phyloP scores from a whole-genome alignment of 108 stramenopile genomes.

The Cyclotella atomus region DNA sequence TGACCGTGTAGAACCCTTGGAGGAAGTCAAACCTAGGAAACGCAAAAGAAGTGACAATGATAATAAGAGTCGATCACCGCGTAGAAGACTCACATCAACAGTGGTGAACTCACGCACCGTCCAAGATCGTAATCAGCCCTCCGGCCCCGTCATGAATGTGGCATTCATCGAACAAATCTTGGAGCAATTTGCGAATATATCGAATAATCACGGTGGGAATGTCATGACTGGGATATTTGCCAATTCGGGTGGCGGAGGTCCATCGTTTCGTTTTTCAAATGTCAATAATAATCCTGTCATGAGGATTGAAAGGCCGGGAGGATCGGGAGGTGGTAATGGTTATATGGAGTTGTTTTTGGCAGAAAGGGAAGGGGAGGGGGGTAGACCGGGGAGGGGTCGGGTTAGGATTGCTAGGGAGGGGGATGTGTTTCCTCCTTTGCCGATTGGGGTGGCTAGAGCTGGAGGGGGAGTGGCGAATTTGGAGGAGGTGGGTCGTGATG shows the following conservation, averaged over 20 bases:
- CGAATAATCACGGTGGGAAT: background rate
- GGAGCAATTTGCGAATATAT: background rate
- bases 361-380: slow-evolving; percentile 1
- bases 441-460: background rate
- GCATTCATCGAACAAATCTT: slow-evolving; percentile 32
- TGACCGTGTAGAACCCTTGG: slow-evolving; percentile 30
- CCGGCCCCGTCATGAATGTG: slow-evolving; percentile 4
- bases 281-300: background rate
- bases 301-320: background rate
- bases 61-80: background rate
- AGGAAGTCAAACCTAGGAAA: background rate
- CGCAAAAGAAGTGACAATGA: slow-evolving; percentile 5
- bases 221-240: background rate
- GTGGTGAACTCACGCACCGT: slow-evolving; percentile 47
- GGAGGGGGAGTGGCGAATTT: background rate
- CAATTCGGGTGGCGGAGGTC: background rate
- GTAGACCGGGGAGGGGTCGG: slow-evolving; percentile 19
- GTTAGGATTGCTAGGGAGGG: background rate
- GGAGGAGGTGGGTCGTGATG: too few species aligned
- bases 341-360: slow-evolving; percentile 27
- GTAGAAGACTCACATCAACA: background rate
- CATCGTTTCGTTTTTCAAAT: slow-evolving; percentile 15
- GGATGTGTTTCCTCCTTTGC: background rate
- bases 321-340: background rate
- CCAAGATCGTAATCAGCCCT: slow-evolving; percentile 46